phyloP scores from a whole-genome alignment of 2,329 filamentous ascomycete genomes.

The Aspergillus terreus region DNA sequence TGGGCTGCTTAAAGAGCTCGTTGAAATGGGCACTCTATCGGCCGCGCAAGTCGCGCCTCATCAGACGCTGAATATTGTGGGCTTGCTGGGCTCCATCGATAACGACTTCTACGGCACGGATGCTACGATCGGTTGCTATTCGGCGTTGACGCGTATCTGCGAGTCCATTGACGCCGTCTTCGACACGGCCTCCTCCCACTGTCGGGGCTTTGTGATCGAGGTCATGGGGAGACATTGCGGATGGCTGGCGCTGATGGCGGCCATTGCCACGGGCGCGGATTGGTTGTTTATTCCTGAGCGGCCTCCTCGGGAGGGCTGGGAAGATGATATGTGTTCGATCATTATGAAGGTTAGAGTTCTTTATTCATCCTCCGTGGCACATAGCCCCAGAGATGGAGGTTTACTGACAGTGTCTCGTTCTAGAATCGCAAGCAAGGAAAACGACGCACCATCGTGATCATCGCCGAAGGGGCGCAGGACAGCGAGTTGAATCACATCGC shows the following conservation, averaged over 20 bases:
- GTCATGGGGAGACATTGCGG: constrained; percentile 98
- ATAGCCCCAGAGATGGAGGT: not conserved
- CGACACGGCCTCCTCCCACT: constrained; percentile 93
- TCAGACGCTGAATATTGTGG: constrained; percentile 89
- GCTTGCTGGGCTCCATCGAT: constrained; percentile 94
- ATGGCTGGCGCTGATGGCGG: constrained; percentile 94
- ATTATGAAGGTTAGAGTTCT: constrained; percentile 57
- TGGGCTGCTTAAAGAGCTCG: constrained; percentile 77
- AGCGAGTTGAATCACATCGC: constrained; percentile 77
- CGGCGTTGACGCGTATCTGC: constrained; percentile 86
- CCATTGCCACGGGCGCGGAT: constrained; percentile 89
- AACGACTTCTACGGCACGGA: constrained; percentile 97
- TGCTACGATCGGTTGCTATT: constrained; percentile 96
- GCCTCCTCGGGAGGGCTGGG: constrained; percentile 81
- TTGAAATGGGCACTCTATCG: constrained; percentile 68
- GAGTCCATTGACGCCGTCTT: constrained; percentile 90
- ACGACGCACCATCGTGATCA: constrained; percentile 95
- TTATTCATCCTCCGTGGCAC: not conserved
- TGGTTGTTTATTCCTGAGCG: constrained; percentile 96
- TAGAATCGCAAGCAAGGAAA: constrained; percentile 63
- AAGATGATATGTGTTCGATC: constrained; percentile 76
- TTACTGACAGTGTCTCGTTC: not conserved
- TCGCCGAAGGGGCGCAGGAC: constrained; percentile 90
- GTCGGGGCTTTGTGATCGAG: constrained; percentile 93
- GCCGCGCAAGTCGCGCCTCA: constrained; percentile 70